Evolutionary conservation across 2,329 filamentous ascomycete species (phyloP).

Genomic region (Botrytis medusae): DNA sequence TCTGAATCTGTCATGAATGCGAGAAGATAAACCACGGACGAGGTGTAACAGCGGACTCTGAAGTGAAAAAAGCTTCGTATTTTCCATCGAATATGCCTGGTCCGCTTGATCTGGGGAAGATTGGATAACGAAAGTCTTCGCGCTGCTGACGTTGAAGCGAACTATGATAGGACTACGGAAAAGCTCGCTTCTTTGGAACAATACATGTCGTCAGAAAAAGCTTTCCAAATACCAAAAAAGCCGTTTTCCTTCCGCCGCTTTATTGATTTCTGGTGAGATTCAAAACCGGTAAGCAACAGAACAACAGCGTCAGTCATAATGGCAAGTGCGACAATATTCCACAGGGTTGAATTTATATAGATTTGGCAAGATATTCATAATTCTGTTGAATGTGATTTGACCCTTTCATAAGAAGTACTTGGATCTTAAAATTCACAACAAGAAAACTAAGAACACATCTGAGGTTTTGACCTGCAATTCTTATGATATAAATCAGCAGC

Average conservation of each 20-base stretch:
- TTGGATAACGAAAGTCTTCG: not conserved
- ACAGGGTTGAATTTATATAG: too few relatives aligned
- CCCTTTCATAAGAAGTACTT: too few relatives aligned
- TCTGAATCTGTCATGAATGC: not conserved
- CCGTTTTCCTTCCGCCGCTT: too few relatives aligned
- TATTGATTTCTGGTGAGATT: not conserved
- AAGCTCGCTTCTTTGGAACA: not conserved
- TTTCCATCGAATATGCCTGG: not conserved
- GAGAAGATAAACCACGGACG: too few relatives aligned
- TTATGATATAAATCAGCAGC: too few relatives aligned
- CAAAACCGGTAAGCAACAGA: not conserved
- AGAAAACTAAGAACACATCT: too few relatives aligned
- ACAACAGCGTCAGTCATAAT: not conserved
- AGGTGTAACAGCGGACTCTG: accelerated
- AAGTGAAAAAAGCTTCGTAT: not conserved
- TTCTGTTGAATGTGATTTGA: too few relatives aligned
- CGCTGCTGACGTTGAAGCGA: not conserved
- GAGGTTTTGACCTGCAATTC: too few relatives aligned
- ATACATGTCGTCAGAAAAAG: not conserved
- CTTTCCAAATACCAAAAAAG: not conserved
- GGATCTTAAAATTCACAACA: too few relatives aligned
- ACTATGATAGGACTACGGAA: too few relatives aligned
- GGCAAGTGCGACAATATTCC: too few relatives aligned
- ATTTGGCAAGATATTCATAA: too few relatives aligned
- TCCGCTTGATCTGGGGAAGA: not conserved